These are phyloP conservation scores for Acanthamoeba lenticulata DNA, from an alignment of 208 protist genomes.

Conservation along the genomic window DNA sequence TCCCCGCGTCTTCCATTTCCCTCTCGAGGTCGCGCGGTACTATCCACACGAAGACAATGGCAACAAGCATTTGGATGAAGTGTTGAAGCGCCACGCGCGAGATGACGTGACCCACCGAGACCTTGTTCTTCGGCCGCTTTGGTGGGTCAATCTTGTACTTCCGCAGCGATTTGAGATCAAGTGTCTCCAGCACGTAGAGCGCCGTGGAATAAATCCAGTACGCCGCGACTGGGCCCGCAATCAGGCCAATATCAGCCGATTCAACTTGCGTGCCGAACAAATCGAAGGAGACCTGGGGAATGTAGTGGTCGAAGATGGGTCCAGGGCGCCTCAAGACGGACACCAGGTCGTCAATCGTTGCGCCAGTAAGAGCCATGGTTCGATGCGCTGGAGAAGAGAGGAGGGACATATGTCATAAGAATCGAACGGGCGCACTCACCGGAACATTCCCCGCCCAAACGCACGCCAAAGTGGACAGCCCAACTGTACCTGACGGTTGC, in stretches of 20 bases:
- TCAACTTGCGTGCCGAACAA: neutral
- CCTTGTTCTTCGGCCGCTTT: slow-evolving; percentile 8
- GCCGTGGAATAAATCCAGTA: neutral
- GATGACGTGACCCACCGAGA: slow-evolving; percentile 16
- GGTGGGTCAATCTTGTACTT: neutral
- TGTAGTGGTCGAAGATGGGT: neutral
- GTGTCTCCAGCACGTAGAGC: neutral
- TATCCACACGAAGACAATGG: neutral
- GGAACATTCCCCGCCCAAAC: neutral
- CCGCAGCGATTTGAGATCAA: neutral
- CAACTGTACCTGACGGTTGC: neutral
- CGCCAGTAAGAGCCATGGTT: neutral
- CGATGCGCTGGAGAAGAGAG: neutral
- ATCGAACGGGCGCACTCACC: neutral
- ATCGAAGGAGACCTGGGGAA: slow-evolving; percentile 4
- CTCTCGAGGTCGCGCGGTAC: neutral
- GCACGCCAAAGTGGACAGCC: neutral
- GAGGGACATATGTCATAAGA: neutral
- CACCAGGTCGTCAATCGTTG: neutral
- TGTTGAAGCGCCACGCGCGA: slow-evolving; percentile 18
- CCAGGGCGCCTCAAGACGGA: neutral
- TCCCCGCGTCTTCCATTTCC: slow-evolving; percentile 26
- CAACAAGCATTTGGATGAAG: neutral
- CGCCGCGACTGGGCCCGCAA: neutral
- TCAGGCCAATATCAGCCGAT: neutral